Conservation (phyloP, 2,329 filamentous ascomycete species). For the Zelopaecilomyces penicillatus region DNA sequence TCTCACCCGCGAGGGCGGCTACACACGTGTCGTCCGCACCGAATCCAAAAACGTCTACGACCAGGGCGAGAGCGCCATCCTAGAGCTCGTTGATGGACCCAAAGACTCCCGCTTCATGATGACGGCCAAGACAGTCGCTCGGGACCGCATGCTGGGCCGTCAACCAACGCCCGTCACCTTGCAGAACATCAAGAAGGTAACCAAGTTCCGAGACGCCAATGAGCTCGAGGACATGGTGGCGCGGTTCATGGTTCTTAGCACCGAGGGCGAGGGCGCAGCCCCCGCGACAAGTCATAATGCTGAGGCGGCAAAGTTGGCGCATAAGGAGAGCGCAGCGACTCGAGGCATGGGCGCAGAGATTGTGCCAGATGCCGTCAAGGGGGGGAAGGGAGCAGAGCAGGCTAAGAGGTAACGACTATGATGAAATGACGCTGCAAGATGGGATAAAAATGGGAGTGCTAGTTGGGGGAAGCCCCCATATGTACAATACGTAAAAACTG, state of each 20-base stretch:
- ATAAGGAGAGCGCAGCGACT: slow-evolving; percentile 23
- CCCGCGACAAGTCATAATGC: slow-evolving; percentile 8
- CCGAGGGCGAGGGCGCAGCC: slow-evolving; percentile 11
- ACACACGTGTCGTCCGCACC: slow-evolving; percentile 88
- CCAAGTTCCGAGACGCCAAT: slow-evolving; percentile 61
- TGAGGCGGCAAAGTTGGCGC: slow-evolving; percentile 16
- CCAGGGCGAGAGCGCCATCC: slow-evolving; percentile 80
- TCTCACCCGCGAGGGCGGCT: slow-evolving; percentile 70
- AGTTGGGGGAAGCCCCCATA: no score
- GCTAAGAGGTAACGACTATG: slow-evolving; percentile 5
- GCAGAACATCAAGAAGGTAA: slow-evolving; percentile 77
- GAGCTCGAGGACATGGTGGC: slow-evolving; percentile 60
- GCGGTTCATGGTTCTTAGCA: slow-evolving; percentile 25
- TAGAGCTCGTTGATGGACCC: slow-evolving; percentile 91
- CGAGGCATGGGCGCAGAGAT: slow-evolving; percentile 23
- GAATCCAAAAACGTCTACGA: slow-evolving; percentile 78
- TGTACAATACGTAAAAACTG: no score
- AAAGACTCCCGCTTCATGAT: slow-evolving; percentile 91
- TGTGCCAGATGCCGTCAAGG: slow-evolving; percentile 19
- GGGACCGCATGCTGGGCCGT: slow-evolving; percentile 47
- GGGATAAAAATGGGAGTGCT: neutral
- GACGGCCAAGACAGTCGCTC: slow-evolving; percentile 76
- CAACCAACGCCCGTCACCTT: slow-evolving; percentile 62
- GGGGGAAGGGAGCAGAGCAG: neutral
- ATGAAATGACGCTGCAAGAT: no score